Conservation (phyloP, 345 rosid species). For the Sisymbrium irio region DNA sequence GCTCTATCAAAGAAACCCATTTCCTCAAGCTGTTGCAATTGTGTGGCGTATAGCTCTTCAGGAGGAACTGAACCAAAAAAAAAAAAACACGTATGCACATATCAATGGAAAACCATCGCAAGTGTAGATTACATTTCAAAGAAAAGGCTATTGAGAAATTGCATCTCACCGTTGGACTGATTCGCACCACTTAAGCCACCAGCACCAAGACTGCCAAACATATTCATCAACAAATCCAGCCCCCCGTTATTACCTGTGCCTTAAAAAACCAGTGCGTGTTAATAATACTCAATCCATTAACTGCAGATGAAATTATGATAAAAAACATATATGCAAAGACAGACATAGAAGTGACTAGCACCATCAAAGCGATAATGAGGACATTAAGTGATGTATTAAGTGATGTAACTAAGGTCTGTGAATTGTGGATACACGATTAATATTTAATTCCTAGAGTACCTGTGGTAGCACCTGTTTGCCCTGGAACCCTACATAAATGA, state of each 20-base stretch:
- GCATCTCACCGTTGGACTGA: conserved; percentile 53
- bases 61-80: conserved; percentile 54
- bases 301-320: background rate
- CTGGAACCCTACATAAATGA: conserved; percentile 38
- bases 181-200: conserved; percentile 54
- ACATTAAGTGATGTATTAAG: background rate
- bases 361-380: background rate
- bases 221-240: conserved; percentile 65
- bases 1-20: conserved; percentile 86
- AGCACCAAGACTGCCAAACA: conserved; percentile 77
- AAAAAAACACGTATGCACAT: background rate
- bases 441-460: conserved; percentile 34
- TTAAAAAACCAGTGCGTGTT: conserved; percentile 23
- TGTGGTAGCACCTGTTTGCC: conserved; percentile 47
- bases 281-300: conserved; percentile 2
- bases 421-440: background rate
- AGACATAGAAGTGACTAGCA: background rate
- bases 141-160: background rate
- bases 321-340: conserved; percentile 1
- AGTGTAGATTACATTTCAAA: background rate
- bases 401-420: background rate
- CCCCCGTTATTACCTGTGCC: conserved; percentile 40
- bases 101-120: background rate
- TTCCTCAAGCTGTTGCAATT: conserved; percentile 67
- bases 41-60: conserved; percentile 79